Percentiles rank a stretch among this genome's conserved stretches.
Evolutionary conservation across 1,284 basidiomycete species (phyloP).

Genomic region (Ganoderma lingzhi): DNA sequence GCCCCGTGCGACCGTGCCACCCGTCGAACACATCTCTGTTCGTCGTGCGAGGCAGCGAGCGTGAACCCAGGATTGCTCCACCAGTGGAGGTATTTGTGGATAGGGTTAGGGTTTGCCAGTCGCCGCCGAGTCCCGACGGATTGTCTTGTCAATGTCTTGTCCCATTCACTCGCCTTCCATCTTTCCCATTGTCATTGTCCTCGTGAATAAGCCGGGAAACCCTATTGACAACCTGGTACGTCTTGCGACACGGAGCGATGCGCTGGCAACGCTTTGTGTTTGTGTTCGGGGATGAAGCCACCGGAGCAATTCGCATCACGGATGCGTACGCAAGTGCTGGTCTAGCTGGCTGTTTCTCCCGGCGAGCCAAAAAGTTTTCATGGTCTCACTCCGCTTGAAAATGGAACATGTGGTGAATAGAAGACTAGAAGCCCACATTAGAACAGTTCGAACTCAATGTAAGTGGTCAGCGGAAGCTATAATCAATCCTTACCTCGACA

Average conservation of each 20-base stretch:
- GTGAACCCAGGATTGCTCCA: not conserved
- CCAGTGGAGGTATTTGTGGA: not conserved
- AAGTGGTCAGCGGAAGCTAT: not conserved
- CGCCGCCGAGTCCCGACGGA: not conserved
- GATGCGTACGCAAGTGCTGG: not conserved
- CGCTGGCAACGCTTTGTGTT: not conserved
- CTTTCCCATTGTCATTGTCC: constrained; percentile 1
- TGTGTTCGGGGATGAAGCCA: not conserved
- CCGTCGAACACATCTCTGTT: constrained; percentile 4
- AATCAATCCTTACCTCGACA: not conserved
- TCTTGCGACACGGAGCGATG: constrained; percentile 1
- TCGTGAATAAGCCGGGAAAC: not conserved
- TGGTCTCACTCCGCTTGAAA: constrained; percentile 1
- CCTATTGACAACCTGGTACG: not conserved
- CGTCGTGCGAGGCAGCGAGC: not conserved
- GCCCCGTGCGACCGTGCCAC: constrained; percentile 1
- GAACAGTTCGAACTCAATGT: constrained; percentile 18
- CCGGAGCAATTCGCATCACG: constrained; percentile 4
- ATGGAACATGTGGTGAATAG: not conserved
- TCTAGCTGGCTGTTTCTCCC: not conserved
- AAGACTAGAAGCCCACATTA: not conserved
- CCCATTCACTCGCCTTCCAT: not conserved
- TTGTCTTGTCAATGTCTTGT: constrained; percentile 4
- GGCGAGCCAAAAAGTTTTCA: not conserved
- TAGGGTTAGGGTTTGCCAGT: constrained; percentile 29